Conservation (phyloP, 148 eudicot species). For the Diospyros kaki region DNA sequence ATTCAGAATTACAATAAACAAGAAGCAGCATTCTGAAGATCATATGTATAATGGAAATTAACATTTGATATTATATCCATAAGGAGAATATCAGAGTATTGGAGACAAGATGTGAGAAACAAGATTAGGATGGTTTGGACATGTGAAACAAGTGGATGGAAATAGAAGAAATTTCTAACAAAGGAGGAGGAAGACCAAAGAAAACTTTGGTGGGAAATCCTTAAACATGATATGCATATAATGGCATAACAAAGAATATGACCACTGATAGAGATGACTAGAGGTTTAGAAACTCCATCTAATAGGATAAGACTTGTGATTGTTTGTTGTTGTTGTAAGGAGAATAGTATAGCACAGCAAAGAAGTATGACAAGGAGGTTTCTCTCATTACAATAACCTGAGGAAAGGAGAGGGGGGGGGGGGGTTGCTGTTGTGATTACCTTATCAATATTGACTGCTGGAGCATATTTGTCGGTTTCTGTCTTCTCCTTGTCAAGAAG, state of each 20-base stretch:
- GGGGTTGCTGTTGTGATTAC: constrained; percentile 22
- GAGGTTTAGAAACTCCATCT: too few relatives aligned
- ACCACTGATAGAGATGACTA: too few relatives aligned
- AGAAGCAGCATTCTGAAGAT: not conserved
- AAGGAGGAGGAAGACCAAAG: too few relatives aligned
- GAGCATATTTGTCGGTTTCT: constrained; percentile 80
- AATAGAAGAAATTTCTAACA: too few relatives aligned
- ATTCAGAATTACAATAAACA: not conserved
- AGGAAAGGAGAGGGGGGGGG: not conserved
- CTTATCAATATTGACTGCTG: constrained; percentile 91
- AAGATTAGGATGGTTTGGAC: too few relatives aligned
- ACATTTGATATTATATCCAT: not conserved
- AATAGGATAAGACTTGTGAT: too few relatives aligned
- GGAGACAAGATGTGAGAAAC: not conserved
- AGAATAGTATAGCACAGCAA: too few relatives aligned
- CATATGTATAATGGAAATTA: constrained; percentile 1
- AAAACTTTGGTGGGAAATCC: too few relatives aligned
- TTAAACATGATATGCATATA: too few relatives aligned
- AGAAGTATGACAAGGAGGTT: not conserved
- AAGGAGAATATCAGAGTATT: not conserved
- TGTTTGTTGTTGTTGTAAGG: too few relatives aligned
- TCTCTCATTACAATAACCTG: not conserved
- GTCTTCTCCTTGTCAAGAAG: constrained; percentile 84
- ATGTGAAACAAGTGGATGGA: not conserved
- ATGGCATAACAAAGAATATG: too few relatives aligned